Evolutionary conservation across 2,329 filamentous ascomycete genomes (phyloP).

Genomic region (Arthrocladium fulminans): DNA sequence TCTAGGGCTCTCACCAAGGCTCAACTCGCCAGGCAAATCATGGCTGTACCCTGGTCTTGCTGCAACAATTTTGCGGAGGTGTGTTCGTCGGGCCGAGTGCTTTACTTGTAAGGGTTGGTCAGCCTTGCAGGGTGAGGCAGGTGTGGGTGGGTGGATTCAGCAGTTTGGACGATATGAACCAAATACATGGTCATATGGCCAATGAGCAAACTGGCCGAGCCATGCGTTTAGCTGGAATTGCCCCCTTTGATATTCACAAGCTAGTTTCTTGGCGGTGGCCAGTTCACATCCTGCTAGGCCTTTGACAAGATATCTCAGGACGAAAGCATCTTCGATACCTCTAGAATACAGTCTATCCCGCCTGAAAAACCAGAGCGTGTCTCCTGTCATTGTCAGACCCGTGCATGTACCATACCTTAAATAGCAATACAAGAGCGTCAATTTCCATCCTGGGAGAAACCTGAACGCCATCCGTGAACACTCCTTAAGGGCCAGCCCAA

Average conservation of each 20-base stretch:
- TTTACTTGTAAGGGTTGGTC: too few species aligned
- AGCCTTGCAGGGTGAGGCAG: neutral
- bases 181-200: neutral
- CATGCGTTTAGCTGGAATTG: too few species aligned
- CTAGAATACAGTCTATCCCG: neutral
- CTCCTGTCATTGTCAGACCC: neutral
- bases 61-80: too few species aligned
- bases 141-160: neutral
- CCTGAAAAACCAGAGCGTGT: neutral
- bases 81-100: too few species aligned
- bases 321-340: neutral
- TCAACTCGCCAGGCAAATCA: too few species aligned
- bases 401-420: too few species aligned
- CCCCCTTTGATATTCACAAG: too few species aligned
- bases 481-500: neutral
- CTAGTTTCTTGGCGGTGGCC: too few species aligned
- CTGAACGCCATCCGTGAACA: neutral
- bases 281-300: too few species aligned
- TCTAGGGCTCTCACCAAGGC: too few species aligned
- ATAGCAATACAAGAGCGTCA: neutral
- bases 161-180: neutral
- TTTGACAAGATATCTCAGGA: too few species aligned
- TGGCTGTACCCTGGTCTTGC: too few species aligned
- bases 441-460: neutral
- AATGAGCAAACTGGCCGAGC: neutral